Base-by-base conservation (phyloP, 108 stramenopile genomes). In the Pseudonitzschia multiseries region DNA sequence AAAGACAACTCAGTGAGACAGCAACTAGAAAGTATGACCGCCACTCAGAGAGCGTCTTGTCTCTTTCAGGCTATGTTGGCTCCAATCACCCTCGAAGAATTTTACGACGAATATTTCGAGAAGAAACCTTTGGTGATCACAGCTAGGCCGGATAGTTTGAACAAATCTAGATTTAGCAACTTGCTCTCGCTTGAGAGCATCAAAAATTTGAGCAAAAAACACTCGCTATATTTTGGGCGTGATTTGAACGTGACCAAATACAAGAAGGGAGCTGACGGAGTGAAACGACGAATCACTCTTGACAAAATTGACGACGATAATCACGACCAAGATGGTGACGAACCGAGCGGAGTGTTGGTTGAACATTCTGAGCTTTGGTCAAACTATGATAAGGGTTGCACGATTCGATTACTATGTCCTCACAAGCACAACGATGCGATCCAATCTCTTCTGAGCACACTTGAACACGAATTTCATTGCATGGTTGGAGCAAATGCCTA, bases 401-500 rank as follows among this genome's bases (percentile, higher is more conserved):
- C 96, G 0, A 59, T 99, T 43, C 92, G 98, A 29, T 79, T 99
- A 4, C 82, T 96, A 15, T 95, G 97, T 79, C 98, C 98, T 14
- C 97, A 98, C 70, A 87, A 96, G 60, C 90, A 96, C 67, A 75
- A 64, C 57, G 94, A 95, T 62, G 60, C 65, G 26, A 68, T 97
- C 31, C 95, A 93, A 76, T 66, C 87, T n/a, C 73, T 98, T 41
- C 80, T 97, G 21, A 83, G 92, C 13, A 73, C 81, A 33, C 78
- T 99, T 41, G 99, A 99, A 78, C 77, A 84, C 24, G 92, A 94
- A 75, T 97, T 92, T 43, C 95, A 96, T 33, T 94, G 94, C 70
- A 96, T 96, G 91, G 94, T 97, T 9, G 99, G 97, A 36, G 85
- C 95, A 8, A 99, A 99, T 78, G 93, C 93, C 0, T 99, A 99